phyloP scores from a whole-genome alignment of 2,329 filamentous ascomycete species.

The Hymenoscyphus fraxineus region DNA sequence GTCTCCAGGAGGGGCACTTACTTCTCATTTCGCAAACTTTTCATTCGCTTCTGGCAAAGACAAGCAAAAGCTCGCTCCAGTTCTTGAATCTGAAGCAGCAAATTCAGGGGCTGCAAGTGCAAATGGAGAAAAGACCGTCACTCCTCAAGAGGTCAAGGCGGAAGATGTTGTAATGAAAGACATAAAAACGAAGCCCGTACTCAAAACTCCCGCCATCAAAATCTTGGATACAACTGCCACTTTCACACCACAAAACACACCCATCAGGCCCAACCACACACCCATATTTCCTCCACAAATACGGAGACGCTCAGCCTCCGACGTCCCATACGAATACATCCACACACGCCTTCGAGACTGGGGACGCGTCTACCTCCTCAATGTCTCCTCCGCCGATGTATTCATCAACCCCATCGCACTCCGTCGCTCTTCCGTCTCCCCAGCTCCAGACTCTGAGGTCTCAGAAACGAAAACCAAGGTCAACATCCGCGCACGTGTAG shows the following conservation, averaged over 20 bases:
- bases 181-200: background rate
- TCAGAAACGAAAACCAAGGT: slow-evolving; percentile 21
- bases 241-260: slow-evolving; percentile 1
- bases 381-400: slow-evolving; percentile 42
- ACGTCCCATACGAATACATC: slow-evolving; percentile 28
- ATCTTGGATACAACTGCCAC: background rate
- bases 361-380: slow-evolving; percentile 42
- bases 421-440: slow-evolving; percentile 33
- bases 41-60: slow-evolving; percentile 13
- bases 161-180: slow-evolving; percentile 2
- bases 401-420: slow-evolving; percentile 44
- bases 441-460: slow-evolving; percentile 6
- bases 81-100: slow-evolving; percentile 16
- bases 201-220: background rate
- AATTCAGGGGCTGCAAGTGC: slow-evolving; percentile 1
- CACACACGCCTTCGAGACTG: slow-evolving; percentile 40
- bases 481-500: slow-evolving; percentile 43
- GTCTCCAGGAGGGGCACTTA: slow-evolving; percentile 5
- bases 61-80: slow-evolving; percentile 12
- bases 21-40: slow-evolving; percentile 18
- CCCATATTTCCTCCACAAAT: background rate
- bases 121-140: slow-evolving; percentile 7
- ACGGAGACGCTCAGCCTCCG: slow-evolving; percentile 8
- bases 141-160: background rate
- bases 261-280: background rate